Percentiles rank a stretch among this genome's conserved stretches.
phyloP scores from a whole-genome alignment of 2,329 filamentous ascomycete species.

The Neonectria hederae region DNA sequence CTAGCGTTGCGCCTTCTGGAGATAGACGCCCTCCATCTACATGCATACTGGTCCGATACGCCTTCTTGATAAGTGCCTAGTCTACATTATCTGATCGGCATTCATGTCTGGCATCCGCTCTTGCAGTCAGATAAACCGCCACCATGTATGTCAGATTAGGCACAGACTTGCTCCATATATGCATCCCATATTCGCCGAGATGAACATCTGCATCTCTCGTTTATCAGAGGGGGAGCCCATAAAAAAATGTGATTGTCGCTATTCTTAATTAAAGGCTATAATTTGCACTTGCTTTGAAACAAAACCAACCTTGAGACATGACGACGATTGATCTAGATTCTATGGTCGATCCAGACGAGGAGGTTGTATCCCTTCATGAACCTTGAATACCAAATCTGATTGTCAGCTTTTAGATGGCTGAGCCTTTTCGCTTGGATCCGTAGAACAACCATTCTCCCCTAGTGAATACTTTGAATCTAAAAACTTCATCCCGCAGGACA shows the following conservation, averaged over 20 bases:
- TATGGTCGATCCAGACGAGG: constrained; percentile 16
- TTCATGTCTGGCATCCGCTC: neutral
- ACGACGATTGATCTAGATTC: constrained; percentile 6
- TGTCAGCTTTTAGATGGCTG: neutral
- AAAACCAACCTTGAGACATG: neutral
- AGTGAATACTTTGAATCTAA: no score
- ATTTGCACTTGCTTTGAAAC: neutral
- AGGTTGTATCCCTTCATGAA: neutral
- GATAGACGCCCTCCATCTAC: constrained; percentile 12
- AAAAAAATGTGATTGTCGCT: neutral
- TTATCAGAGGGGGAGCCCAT: neutral
- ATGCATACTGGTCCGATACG: neutral
- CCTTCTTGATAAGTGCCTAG: neutral
- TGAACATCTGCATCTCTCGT: neutral
- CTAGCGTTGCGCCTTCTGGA: neutral
- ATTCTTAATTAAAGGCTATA: neutral
- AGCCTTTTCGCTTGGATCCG: constrained; percentile 5
- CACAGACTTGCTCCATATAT: neutral
- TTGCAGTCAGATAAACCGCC: neutral
- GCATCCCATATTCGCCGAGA: neutral
- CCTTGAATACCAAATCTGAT: fast-evolving
- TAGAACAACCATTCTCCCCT: neutral
- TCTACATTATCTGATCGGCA: neutral
- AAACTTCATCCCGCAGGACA: neutral
- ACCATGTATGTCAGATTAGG: neutral